A percentile compares a stretch with the other conserved stretches of the same genome.
phyloP scores from a whole-genome alignment of 305 asterid genomes.

The Fraxinus paxiana region DNA sequence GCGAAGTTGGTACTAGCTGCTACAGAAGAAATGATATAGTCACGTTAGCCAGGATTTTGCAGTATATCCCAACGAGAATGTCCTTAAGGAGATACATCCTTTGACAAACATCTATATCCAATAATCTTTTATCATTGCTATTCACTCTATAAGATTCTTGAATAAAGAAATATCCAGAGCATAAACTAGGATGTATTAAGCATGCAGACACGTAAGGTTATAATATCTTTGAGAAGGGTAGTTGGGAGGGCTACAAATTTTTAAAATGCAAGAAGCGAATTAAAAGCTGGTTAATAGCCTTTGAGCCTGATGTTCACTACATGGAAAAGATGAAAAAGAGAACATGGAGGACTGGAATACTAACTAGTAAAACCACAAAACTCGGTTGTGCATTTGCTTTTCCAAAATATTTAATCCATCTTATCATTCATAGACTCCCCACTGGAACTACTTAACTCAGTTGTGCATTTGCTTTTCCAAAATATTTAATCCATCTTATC shows the following conservation, averaged over 20 bases:
- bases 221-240: constrained; percentile 10
- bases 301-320: constrained; percentile 7
- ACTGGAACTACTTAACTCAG: neutral
- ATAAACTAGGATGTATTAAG: neutral
- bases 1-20: neutral
- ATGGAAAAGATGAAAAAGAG: neutral
- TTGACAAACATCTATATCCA: neutral
- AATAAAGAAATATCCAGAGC: neutral
- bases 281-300: neutral
- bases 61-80: neutral
- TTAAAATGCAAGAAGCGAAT: neutral
- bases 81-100: neutral
- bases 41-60: neutral
- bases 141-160: neutral
- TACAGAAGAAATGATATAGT: neutral
- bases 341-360: neutral
- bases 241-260: neutral
- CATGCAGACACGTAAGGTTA: neutral
- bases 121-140: neutral
- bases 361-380: constrained; percentile 5
- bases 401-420: neutral
- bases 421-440: constrained; percentile 10
- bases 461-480: neutral
- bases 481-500: neutral
- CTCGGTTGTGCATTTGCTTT: neutral